Evolutionary conservation across 164 flowering plant species (phyloP).

Genomic region (Piper betle): DNA sequence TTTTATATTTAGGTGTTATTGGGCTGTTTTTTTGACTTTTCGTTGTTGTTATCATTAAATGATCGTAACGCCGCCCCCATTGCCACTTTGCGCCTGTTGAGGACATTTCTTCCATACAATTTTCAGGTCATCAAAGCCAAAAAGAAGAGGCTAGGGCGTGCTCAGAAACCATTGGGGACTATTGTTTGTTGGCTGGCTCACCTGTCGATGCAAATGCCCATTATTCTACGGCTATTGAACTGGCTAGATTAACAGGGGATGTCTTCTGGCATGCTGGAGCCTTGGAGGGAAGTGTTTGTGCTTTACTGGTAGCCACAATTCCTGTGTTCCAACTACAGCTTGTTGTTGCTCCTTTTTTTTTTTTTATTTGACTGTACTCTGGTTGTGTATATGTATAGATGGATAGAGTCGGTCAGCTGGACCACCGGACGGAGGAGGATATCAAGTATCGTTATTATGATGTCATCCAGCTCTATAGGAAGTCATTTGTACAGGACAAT

Average conservation of each 20-base stretch:
- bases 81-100: not conserved
- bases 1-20: slow-evolving; percentile 82
- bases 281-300: slow-evolving; percentile 95
- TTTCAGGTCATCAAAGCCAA: slow-evolving; percentile 93
- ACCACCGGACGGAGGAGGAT: slow-evolving; percentile 74
- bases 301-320: slow-evolving; percentile 59
- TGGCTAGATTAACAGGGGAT: slow-evolving; percentile 91
- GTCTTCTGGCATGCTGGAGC: slow-evolving; percentile 99
- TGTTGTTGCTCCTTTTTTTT: not conserved
- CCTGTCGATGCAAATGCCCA: slow-evolving; percentile 99
- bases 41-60: slow-evolving; percentile 1
- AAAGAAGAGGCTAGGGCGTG: slow-evolving; percentile 87
- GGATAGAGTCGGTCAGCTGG: slow-evolving; percentile 66
- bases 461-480: slow-evolving; percentile 80
- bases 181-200: slow-evolving; percentile 93
- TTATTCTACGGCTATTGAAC: slow-evolving; percentile 89
- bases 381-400: slow-evolving; percentile 28
- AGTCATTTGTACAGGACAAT: slow-evolving; percentile 86
- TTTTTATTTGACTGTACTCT: not conserved
- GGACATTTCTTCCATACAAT: slow-evolving; percentile 3
- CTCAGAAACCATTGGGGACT: slow-evolving; percentile 99
- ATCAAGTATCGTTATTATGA: slow-evolving; percentile 75
- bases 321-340: not conserved
- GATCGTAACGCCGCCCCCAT: not conserved
- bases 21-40: slow-evolving; percentile 22